Base-by-base conservation (phyloP, 140 eudicot genomes). In the Stevia rebaudiana region DNA sequence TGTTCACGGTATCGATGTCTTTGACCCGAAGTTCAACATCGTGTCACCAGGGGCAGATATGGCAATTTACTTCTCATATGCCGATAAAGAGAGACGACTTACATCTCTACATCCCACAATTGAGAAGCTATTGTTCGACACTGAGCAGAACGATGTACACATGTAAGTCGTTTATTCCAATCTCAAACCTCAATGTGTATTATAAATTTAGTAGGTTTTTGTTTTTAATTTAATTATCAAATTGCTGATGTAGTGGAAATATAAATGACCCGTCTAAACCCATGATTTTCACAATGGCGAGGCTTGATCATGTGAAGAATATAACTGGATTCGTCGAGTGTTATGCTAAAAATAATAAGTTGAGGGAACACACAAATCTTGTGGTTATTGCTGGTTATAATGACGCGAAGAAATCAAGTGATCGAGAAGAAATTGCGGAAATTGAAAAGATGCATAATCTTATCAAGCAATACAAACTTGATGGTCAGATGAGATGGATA, bases 21-120 rank as follows among this genome's bases (percentile, higher is more conserved):
- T 91, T 39, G 98, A 91, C 69, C 95, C 98, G 11, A 91, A 91
- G 80, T 91, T 91, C 83, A 86, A 90, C 76, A 86, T 90, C 11
- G 96, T 91, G 44, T 91, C 98, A 22, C 96, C 98, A 47, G 98
- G 96, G 69, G 96, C 98, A 39, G 96, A 87, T 76, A 80, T 72
- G 81, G 30, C 71, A 70, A 91, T 91, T 48, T 91, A 91, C 74
- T 91, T 91, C 63, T 77, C 96, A 3, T 84, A 87, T 52, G 40
- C 81, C 9, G 89, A 87, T 30, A 70, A 79, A 43, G 98, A 81
- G 48, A 87, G 24, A 61, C 84, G 98, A 50, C 89, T 91, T 44
- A 87, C 95, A 30, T 77, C 89, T 25, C 81, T 91, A 9, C 98
- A 91, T 68, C 56, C 62, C 55, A 65, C 86, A 3, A 82, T 91